Evolutionary conservation across 2,329 filamentous ascomycete species (phyloP), one percentile per base, ranked within the genome.

Genomic region (Diaporthe ilicicola): DNA sequence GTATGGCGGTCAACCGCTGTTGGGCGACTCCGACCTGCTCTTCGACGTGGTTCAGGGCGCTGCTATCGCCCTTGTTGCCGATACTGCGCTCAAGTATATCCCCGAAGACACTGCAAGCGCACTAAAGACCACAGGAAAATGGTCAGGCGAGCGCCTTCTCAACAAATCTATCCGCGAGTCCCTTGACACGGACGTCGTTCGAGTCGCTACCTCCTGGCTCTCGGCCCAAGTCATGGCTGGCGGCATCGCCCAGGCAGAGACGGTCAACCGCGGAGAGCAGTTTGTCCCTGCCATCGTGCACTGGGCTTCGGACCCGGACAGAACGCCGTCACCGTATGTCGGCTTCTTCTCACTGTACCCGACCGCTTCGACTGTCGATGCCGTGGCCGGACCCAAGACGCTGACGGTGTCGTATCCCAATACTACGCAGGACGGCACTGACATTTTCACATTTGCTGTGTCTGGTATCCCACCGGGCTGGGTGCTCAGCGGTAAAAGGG

Each of bases 201-300:
- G 83, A 24, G 76, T 77, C 1, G 78, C 78, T 5, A 82, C 81
- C 0, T 82, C 82, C 1, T 85, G 83, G 83, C 61, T 85, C 27
- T 82, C 80, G 48, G 77, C 82, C 5, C 74, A 79, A 10, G 74
- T 85, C 51, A 85, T 85, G 83, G 81, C 84, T 22, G 84, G 84
- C 1, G 82, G 76, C 0, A 72, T 82, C 74, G 71, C 78, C 22
- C 76, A 84, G 1, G 76, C 76, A 6, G 82, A 85, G 74, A 77
- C 76, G 1, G 74, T 73, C 24, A 81, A 80, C 73, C 76, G 83
- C 7, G 81, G 81, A 1, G 73, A 81, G 37, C 82, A 84, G 74
- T 84, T 82, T 69, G 82, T 84, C 0, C 84, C 84, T 2, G 82
- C 83, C 4, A 83, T 84, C 42, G 82, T 84, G 0, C 84, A 85